Base-by-base conservation (phyloP, 2,329 filamentous ascomycete species). In the Pseudogymnoascus sp. region DNA sequence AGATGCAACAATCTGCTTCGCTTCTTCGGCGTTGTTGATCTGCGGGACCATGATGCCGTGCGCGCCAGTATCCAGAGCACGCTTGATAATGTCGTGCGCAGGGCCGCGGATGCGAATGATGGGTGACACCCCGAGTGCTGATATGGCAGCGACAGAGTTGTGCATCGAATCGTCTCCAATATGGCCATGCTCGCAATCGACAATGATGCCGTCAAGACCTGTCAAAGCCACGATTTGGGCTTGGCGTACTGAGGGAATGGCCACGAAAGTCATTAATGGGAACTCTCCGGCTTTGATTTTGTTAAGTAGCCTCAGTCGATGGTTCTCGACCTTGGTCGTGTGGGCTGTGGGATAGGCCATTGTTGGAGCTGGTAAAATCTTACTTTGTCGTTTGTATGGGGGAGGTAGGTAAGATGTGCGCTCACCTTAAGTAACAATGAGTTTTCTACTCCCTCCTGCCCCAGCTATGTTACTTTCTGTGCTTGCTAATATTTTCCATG, bases 161-260 rank as follows among this genome's bases (percentile, higher is more conserved):
- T 84, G 77, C 81, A 82, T 82, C 8, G 78, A 75, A 14, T 75
- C 75, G 67, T 83, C 81, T 38, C 79, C 79, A 64, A 83, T 74
- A 66, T 79, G 81, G 7, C 81, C 81, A 68, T 83, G 81, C 68
- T 82, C 82, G 63, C 80, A 81, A 66, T 82, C 82, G 60, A 83
- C 74, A 59, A 81, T 78, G 53, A 82, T 76, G 61, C 78, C 79
- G 63, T 82, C 79, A 8, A 82, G 69, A 6, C 79, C 79, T 1
- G 80, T 81, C 50, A 77, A 70, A 7, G 80, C 75, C 8, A 82
- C 76, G 12, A 82, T 77, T 64, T 82, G 80, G 36, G 80, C 80
- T 64, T 73, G 71, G 42, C 80, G 77, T 0, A 81, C 72, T 0
- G 78, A 80, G 2, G 78, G 78, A 8, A 82, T 72, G 28, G 75